A percentile compares a stretch with the other conserved stretches of the same genome.
Evolutionary conservation across 202 grass and related monocot genomes (phyloP).

Genomic region (Brachypodium distachyon): DNA sequence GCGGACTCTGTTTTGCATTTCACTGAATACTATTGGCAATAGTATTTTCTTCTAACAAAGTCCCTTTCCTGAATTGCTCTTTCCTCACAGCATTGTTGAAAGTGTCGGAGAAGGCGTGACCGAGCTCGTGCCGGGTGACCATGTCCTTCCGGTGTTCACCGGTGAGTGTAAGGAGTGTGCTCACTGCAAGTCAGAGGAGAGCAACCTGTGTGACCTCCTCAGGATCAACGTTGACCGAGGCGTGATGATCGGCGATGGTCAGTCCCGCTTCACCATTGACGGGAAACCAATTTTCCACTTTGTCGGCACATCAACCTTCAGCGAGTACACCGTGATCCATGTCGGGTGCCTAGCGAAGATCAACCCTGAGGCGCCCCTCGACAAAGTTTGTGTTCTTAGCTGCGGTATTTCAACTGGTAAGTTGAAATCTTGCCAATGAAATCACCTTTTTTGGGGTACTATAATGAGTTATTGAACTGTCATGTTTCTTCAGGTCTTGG

Average conservation of each 20-base stretch:
- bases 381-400: slow-evolving; percentile 76
- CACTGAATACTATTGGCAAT: too few species aligned
- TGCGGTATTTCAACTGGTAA: slow-evolving; percentile 71
- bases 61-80: background rate
- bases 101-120: slow-evolving; percentile 61
- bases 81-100: slow-evolving; percentile 52
- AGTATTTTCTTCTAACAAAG: too few species aligned
- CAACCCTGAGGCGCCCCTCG: slow-evolving; percentile 50
- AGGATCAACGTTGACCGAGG: slow-evolving; percentile 58
- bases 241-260: slow-evolving; percentile 55
- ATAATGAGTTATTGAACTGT: background rate
- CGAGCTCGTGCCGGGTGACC: slow-evolving; percentile 55
- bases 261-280: slow-evolving; percentile 47
- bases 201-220: slow-evolving; percentile 75
- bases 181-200: slow-evolving; percentile 77
- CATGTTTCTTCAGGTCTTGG: slow-evolving; percentile 44
- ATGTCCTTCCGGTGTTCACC: slow-evolving; percentile 79
- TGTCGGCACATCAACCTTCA: slow-evolving; percentile 67
- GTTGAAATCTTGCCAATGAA: background rate
- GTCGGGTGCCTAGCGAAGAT: slow-evolving; percentile 67
- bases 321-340: slow-evolving; percentile 77
- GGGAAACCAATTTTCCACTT: slow-evolving; percentile 73
- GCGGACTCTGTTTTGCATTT: background rate
- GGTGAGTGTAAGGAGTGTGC: slow-evolving; percentile 78
- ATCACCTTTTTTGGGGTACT: background rate